Base-by-base conservation (phyloP, 495 filamentous ascomycete genomes). In the Aspergillus heteromorphus region DNA sequence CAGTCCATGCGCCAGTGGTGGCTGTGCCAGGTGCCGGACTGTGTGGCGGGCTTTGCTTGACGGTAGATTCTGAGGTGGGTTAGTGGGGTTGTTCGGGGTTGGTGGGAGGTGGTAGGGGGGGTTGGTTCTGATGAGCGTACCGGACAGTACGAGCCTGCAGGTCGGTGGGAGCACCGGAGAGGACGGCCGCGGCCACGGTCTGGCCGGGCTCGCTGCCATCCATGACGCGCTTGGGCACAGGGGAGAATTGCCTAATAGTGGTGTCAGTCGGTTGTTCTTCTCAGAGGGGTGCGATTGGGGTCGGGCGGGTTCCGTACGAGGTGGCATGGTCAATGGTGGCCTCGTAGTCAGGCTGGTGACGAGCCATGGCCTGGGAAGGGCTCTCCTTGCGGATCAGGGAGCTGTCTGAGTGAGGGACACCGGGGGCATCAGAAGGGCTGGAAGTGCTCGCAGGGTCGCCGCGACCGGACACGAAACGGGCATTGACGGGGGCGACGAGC, bases 1-100 rank as follows among this genome's bases (percentile, higher is more conserved):
- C 93, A 99, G 68, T 99, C 93, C 91, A 99, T 96, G 38, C 88
- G 87, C 93, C 93, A 99, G 59, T 89, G 83, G 61, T 87, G 83
- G 50, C 78, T 71, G 58, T 88, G 85, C 84, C 87, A 91, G 55
- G 80, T 82, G 63, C 92, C 92, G 25, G 92, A 97, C 68, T 99
- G 93, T 9, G 92, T 95, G 38, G 93, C 91, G 25, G 95, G 80
- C 70, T 99, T 99, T 49, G 89, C 67, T 16, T 89, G 89, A 60
- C 85, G 82, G 77, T 85, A 97, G 71, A 98, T 98, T 47, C 92
- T 95, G 60, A 49, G 8, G 14, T 40, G 60, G 49, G 8, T n/a
- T 40, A 34, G 54, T 61, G 52, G 67, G 23, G 4, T 4, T 27
- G 23, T 3, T 27, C 7, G 7, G 23, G 23, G 4, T 27, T 27